Conservation (phyloP, 257 asterid species). For the Fraxinus cuspidata region DNA sequence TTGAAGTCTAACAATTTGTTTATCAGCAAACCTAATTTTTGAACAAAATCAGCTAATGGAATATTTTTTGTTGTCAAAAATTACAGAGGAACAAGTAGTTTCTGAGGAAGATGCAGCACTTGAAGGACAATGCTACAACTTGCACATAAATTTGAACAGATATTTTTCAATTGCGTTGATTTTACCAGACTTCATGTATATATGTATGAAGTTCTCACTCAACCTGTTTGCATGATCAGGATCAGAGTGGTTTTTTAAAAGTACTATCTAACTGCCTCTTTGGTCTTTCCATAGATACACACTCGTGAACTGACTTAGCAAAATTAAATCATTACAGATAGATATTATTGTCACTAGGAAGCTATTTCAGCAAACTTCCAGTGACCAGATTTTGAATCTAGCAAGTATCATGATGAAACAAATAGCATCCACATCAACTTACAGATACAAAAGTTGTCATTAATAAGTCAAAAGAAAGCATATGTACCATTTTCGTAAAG, state of each 20-base stretch:
- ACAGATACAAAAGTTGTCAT: not conserved
- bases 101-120: slow-evolving; percentile 5
- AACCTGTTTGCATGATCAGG: not conserved
- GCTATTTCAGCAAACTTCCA: not conserved
- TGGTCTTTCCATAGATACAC: not conserved
- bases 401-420: not conserved
- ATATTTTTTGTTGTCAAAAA: not conserved
- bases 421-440: not conserved
- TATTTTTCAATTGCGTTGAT: not conserved
- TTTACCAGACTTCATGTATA: not conserved
- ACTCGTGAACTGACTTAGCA: not conserved
- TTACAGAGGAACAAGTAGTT: not conserved
- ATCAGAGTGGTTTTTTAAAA: not conserved
- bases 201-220: not conserved
- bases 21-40: slow-evolving; percentile 76
- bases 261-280: not conserved
- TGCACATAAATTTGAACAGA: not conserved
- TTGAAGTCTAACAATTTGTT: slow-evolving; percentile 96
- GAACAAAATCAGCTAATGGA: slow-evolving; percentile 8
- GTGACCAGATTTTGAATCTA: not conserved
- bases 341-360: not conserved
- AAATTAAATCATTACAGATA: not conserved
- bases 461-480: not conserved
- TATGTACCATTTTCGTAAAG: not conserved
- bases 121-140: not conserved